Base-by-base conservation (phyloP, 495 filamentous ascomycete species). In the Aspergillus heteromorphus region DNA sequence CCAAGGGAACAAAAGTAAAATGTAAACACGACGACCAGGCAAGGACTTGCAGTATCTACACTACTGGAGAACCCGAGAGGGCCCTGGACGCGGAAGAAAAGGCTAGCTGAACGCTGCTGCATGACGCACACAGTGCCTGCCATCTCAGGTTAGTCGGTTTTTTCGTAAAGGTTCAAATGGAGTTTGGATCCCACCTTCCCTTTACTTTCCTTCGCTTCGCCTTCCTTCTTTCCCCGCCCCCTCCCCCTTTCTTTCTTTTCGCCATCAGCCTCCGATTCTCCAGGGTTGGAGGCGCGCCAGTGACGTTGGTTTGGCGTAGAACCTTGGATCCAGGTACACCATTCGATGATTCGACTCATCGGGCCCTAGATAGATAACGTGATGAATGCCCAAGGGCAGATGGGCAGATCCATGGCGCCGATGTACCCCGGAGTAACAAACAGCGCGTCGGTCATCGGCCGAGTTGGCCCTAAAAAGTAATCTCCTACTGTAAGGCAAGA, bases 81-180 rank as follows among this genome's bases (percentile, higher is more conserved):
- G 11, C 34, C 11, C 34, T 38, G 34, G 34, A 38, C 0, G 3
- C n/a, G 34, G 34, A 38, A 38, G 34, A n/a, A 4, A 47, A 23
- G 23, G 43, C 21, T 47, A 20, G 43, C 43, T 47, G 43, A 29
- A 30, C 27, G 25, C 41, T 45, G 20, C 42, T 52, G 50, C 50
- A 52, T 52, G 50, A 52, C 50, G 50, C 23, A 17, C 19, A n/a
- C 34, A 38, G 34, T 13, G 34, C 34, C 34, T 38, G 34, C 34
- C 34, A 38, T 38, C 34, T 38, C 34, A 38, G 49, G 49, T 41
- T 41, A 51, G 49, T 51, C 5, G 10, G 20, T 42, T 20, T 40
- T 51, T 42, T 16, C 16, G 5, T 8, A 40, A 42, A 38, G 19
- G 20, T 16, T 23, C 38, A 27, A 29, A 41, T 41, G 38, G 34